Evolutionary conservation across 2,329 filamentous ascomycete species (phyloP).

Genomic region (Thielaviopsis musarum): DNA sequence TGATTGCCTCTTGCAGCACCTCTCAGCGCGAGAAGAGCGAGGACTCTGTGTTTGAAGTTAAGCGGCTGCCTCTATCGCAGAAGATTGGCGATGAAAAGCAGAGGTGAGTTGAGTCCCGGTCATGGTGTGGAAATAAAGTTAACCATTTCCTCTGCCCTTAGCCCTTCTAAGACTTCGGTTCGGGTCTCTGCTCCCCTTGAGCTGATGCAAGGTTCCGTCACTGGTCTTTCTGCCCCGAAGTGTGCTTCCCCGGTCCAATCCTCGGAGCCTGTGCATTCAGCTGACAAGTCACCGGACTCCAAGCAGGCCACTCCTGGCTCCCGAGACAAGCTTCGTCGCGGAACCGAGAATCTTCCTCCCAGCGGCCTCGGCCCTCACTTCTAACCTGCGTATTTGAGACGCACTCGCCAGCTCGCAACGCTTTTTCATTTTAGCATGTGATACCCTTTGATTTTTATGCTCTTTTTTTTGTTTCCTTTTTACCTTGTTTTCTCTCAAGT

Average conservation of each 20-base stretch:
- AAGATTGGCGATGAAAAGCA: constrained; percentile 5
- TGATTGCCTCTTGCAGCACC: constrained; percentile 3
- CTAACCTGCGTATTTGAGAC: neutral
- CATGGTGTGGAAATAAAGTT: neutral
- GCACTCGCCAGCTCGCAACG: neutral
- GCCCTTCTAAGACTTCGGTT: constrained; percentile 6
- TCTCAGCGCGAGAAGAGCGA: constrained; percentile 6
- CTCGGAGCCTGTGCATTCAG: constrained; percentile 1
- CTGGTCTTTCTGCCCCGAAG: constrained; percentile 4
- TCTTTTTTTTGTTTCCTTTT: neutral
- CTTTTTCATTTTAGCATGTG: neutral
- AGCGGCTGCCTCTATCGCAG: constrained; percentile 3
- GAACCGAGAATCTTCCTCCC: constrained; percentile 11
- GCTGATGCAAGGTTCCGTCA: neutral
- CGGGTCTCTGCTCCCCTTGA: constrained; percentile 2
- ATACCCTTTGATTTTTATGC: neutral
- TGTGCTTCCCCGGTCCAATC: constrained; percentile 5
- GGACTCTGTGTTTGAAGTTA: constrained; percentile 7
- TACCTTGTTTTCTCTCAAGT: neutral
- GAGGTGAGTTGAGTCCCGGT: neutral
- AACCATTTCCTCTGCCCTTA: neutral
- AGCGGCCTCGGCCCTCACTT: neutral
- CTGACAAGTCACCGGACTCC: constrained; percentile 6
- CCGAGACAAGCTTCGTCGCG: constrained; percentile 10
- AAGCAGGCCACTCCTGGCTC: constrained; percentile 8